Evolutionary conservation across 192 early-diverging fungal species (phyloP), one percentile per base, ranked within the genome.

Genomic region (Podila minutissima): DNA sequence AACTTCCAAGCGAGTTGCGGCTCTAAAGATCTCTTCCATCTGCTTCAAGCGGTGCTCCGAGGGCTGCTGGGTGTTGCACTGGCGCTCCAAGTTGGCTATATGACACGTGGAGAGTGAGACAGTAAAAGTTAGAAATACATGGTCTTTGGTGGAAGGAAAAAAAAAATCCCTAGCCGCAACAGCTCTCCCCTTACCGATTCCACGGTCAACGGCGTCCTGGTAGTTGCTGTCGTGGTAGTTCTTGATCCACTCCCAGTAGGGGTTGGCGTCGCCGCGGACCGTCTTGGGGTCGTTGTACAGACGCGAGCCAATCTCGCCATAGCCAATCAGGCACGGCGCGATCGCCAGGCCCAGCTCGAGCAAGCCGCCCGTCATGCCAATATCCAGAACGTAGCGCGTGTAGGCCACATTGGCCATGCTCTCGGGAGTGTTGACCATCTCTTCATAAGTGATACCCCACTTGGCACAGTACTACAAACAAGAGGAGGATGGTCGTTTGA

Each of bases 281-380:
- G 93, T 94, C 31, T 71, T 69, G 50, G 91, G 90, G 66, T 93
- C 89, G 58, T 88, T 89, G 35, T 85, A 87, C 15, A 95, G 79
- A 15, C 86, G 82, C 10, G 74, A 17, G 5, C 92, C 93, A 59
- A 95, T 94, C 59, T 93, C 91, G 46, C 93, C 94, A 72, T 96
- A 96, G 20, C 95, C 95, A 24, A 96, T 74, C 31, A 95, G 72
- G 68, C 95, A 96, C 8, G 95, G 93, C 4, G 93, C 92, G 70
- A 96, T 88, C n/a, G 95, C 95, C 17, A 90, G 87, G 38, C 89
- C 88, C 59, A 96, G 84, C 66, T 96, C 95, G 2, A 96, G 67
- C 48, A 89, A 72, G 73, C 93, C 92, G 13, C 95, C 94, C n/a
- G 84, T 83, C 46, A 85, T 83, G 22, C 92, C 93, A 33, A 89